Evolutionary conservation across 805 yeast species (phyloP).

Genomic region (Groenewaldozyma salmanticensis): DNA sequence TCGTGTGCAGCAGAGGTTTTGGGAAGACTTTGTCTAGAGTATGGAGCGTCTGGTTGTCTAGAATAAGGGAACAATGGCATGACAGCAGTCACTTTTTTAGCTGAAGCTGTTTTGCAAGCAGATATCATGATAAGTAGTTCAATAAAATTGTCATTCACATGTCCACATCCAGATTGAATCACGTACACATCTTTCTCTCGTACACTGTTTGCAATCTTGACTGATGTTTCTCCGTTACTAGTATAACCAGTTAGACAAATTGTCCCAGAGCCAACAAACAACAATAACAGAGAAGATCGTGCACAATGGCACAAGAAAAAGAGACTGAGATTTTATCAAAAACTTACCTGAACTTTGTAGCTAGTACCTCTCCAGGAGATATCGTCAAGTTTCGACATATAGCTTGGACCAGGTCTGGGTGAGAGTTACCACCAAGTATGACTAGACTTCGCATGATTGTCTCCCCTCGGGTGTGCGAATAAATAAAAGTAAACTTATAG

Average conservation of each 20-base stretch:
- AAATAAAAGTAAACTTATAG: slow-evolving; percentile 1
- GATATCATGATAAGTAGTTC: slow-evolving; percentile 75
- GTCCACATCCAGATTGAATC: slow-evolving; percentile 78
- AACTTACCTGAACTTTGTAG: slow-evolving; percentile 40
- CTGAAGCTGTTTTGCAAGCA: slow-evolving; percentile 91
- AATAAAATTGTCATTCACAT: slow-evolving; percentile 78
- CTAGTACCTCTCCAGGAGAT: slow-evolving; percentile 54
- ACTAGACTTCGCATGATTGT: slow-evolving; percentile 75
- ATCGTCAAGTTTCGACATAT: slow-evolving; percentile 75
- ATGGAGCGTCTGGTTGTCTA: slow-evolving; percentile 91
- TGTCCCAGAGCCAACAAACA: not conserved
- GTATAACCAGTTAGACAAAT: slow-evolving; percentile 28
- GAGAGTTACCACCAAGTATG: slow-evolving; percentile 85
- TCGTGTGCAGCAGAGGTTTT: not conserved
- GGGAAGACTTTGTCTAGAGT: slow-evolving; percentile 30
- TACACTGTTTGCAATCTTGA: slow-evolving; percentile 77
- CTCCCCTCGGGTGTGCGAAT: not conserved
- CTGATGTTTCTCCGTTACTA: slow-evolving; percentile 83
- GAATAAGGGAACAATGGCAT: slow-evolving; percentile 92
- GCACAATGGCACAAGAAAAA: too few relatives aligned
- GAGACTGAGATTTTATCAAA: too few relatives aligned
- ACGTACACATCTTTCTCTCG: slow-evolving; percentile 94
- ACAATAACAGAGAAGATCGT: not conserved
- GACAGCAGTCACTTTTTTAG: slow-evolving; percentile 80
- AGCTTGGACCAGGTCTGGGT: slow-evolving; percentile 62